Conservation (phyloP, 768 basidiomycete genomes). For the Leccinum broughii region DNA sequence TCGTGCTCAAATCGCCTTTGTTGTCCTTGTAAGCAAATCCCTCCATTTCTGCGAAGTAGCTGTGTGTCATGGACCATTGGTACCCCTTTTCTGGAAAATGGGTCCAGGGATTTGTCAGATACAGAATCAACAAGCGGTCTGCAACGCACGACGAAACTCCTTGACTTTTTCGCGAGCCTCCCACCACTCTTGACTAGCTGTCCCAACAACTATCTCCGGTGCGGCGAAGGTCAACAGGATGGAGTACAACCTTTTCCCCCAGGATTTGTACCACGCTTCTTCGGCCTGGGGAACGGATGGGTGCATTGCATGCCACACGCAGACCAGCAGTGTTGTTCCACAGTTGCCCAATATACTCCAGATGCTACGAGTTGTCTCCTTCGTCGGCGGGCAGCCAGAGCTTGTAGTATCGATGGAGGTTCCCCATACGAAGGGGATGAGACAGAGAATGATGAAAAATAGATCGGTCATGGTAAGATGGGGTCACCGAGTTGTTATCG, state of each 20-base stretch:
- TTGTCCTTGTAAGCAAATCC: neutral
- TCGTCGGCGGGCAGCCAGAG: neutral
- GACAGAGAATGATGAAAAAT: neutral
- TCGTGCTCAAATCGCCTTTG: neutral
- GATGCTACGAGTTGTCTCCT: neutral
- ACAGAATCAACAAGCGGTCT: too few relatives aligned
- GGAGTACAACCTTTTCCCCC: neutral
- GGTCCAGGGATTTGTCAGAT: neutral
- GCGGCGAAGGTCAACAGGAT: neutral
- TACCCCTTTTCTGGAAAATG: neutral
- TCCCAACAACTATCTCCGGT: neutral
- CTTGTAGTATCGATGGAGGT: neutral
- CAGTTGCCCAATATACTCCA: neutral
- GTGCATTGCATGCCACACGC: neutral
- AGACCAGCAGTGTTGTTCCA: neutral
- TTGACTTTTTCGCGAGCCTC: neutral
- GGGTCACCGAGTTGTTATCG: neutral
- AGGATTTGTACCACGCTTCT: neutral
- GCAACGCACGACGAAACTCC: neutral
- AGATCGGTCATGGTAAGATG: neutral
- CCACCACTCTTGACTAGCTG: neutral
- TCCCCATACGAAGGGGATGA: neutral
- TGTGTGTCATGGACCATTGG: constrained; percentile 1
- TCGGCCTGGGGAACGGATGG: neutral
- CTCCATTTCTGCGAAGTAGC: neutral